Conservation (phyloP, 164 flowering plant genomes). For the Pachysandra terminalis region DNA sequence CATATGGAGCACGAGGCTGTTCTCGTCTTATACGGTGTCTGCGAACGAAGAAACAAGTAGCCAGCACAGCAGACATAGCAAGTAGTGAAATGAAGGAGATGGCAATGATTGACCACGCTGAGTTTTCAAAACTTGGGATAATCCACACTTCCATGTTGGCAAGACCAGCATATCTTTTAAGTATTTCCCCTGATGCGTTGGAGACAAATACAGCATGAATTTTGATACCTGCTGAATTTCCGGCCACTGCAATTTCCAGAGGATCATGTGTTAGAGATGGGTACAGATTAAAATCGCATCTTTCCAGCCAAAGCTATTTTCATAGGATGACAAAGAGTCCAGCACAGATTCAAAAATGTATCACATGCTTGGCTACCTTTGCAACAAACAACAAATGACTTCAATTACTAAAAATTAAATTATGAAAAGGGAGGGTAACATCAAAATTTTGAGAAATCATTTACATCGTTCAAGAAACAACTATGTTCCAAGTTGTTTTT, state of each 20-base stretch:
- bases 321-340: not conserved
- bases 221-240: slow-evolving; percentile 71
- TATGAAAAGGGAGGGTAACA: no score
- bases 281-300: slow-evolving; percentile 2
- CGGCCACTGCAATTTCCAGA: slow-evolving; percentile 76
- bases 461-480: no score
- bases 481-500: no score
- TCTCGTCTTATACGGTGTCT: slow-evolving; percentile 81
- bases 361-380: no score
- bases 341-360: no score
- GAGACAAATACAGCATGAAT: slow-evolving; percentile 84
- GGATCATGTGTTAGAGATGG: slow-evolving; percentile 1
- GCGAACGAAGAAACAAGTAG: slow-evolving; percentile 88
- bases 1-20: slow-evolving; percentile 49
- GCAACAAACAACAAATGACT: no score
- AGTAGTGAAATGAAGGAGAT: slow-evolving; percentile 85
- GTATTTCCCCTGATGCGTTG: slow-evolving; percentile 57
- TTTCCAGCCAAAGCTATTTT: not conserved
- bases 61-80: slow-evolving; percentile 88
- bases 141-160: slow-evolving; percentile 61
- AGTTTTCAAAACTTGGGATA: slow-evolving; percentile 67
- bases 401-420: no score
- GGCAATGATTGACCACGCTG: slow-evolving; percentile 98
- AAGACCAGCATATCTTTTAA: slow-evolving; percentile 51
- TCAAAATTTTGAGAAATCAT: no score